These are phyloP conservation scores for Pleurozium schreberi DNA, from an alignment of 225 moss, liverwort and hornwort genomes.

Conservation along the genomic window DNA sequence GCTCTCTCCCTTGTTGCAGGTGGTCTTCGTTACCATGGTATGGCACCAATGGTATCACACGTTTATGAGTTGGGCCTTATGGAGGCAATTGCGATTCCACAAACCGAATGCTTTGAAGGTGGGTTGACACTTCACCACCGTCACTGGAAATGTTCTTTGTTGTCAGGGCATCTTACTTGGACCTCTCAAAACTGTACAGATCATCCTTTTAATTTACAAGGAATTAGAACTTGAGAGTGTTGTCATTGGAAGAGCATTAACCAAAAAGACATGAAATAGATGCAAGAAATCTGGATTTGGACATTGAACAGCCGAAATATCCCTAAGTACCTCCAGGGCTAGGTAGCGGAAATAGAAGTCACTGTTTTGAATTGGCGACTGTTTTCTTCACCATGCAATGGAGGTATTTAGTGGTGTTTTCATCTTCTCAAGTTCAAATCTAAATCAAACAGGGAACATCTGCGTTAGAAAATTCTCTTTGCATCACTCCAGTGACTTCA, in stretches of 20 bases:
- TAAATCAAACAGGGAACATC: not conserved
- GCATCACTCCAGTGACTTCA: not conserved
- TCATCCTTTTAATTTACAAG: not conserved
- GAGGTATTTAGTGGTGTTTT: not conserved
- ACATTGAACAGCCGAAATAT: not conserved
- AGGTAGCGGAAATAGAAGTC: not conserved
- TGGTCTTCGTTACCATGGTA: slow-evolving; percentile 43
- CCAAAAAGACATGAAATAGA: no score
- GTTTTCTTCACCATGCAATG: not conserved
- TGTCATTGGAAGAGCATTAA: not conserved
- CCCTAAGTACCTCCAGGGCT: no score
- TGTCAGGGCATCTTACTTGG: no score
- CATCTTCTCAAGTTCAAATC: not conserved
- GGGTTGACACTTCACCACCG: not conserved
- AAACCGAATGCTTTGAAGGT: slow-evolving; percentile 48
- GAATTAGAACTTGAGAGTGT: not conserved
- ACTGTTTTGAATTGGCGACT: not conserved
- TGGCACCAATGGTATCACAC: slow-evolving; percentile 45
- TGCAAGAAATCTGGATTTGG: not conserved
- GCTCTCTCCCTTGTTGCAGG: slow-evolving; percentile 3
- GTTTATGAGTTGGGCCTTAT: slow-evolving; percentile 34
- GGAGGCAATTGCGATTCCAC: slow-evolving; percentile 44
- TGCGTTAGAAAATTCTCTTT: not conserved
- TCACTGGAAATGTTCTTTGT: not conserved
- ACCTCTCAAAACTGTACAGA: not conserved